Base-by-base conservation (phyloP, 345 rosid genomes). In the Bruguiera sexangula region DNA sequence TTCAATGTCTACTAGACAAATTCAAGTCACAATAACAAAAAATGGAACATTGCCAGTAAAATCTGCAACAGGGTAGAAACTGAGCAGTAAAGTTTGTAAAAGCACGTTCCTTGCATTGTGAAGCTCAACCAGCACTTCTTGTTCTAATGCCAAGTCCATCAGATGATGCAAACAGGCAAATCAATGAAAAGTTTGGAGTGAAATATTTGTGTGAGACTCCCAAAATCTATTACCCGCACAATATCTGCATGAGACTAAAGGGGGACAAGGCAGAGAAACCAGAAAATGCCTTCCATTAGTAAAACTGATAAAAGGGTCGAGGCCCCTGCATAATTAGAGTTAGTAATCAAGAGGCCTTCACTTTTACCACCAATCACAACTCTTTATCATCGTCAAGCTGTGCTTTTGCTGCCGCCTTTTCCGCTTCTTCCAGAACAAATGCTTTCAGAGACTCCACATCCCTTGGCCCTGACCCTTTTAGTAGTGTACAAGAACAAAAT, bases 341-440 rank as follows among this genome's bases (percentile, higher is more conserved):
- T 51, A 21, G 22, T 2, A 32, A 3, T 36, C 4, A 37, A 29
- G 61, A n/a, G 66, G 27, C 10, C 10, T 31, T 26, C 69, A 72
- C 82, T 81, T 73, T 63, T 43, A 15, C 0, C 36, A 50, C 18
- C 24, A 32, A 75, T 91, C 78, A 89, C 71, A 92, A 79, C 46
- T 92, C 97, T 70, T 83, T 71, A 69, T 85, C 94, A 66, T 32
- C 56, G 69, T 76, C 92, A 51, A 82, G 77, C 74, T 82, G 86
- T 22, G 91, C 87, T 72, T 89, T 88, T 69, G 82, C 82, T 57
- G 93, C 94, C 34, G 94, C 98, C 77, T 93, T 93, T 63, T 86
- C 97, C 16, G 96, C 88, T 84, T 93, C 98, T 78, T 86, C 94
- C 74, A 91, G 71, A 54, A 76, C 89, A 73, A 93, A 91, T 6